Conservation (phyloP, 2,329 filamentous ascomycete species). For the Pyrenochaeta sp. region DNA sequence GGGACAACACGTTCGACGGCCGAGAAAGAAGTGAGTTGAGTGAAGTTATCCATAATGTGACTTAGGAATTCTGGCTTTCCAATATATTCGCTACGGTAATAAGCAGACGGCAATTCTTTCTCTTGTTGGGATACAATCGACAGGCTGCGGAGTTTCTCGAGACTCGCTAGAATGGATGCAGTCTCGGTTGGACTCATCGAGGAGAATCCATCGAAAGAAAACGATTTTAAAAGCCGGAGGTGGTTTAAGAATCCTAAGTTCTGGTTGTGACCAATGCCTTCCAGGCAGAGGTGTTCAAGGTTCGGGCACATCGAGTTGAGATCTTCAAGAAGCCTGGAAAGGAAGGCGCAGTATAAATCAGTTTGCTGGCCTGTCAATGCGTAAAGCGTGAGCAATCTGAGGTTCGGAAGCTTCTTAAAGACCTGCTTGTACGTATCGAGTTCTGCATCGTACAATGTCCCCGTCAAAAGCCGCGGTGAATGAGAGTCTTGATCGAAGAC, state of each 20-base stretch:
- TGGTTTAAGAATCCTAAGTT: constrained; percentile 23
- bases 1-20: too few relatives aligned
- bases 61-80: constrained; percentile 23
- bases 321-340: constrained; percentile 21
- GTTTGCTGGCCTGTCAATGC: constrained; percentile 25
- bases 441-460: constrained; percentile 37
- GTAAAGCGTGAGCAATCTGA: constrained; percentile 30
- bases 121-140: constrained; percentile 30
- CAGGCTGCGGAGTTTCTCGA: constrained; percentile 26
- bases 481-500: neutral
- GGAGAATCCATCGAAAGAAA: constrained; percentile 40
- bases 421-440: constrained; percentile 18
- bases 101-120: constrained; percentile 12
- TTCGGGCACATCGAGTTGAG: constrained; percentile 22
- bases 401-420: constrained; percentile 23
- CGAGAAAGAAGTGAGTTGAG: constrained; percentile 26
- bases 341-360: constrained; percentile 34
- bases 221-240: constrained; percentile 21
- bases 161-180: constrained; percentile 23
- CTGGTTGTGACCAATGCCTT: constrained; percentile 36
- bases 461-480: constrained; percentile 21
- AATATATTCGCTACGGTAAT: constrained; percentile 17
- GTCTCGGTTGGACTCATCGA: constrained; percentile 23
- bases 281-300: constrained; percentile 25
- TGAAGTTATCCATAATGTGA: constrained; percentile 20